Evolutionary conservation across 257 asterid genomes (phyloP).

Genomic region (Mitragyna speciosa): DNA sequence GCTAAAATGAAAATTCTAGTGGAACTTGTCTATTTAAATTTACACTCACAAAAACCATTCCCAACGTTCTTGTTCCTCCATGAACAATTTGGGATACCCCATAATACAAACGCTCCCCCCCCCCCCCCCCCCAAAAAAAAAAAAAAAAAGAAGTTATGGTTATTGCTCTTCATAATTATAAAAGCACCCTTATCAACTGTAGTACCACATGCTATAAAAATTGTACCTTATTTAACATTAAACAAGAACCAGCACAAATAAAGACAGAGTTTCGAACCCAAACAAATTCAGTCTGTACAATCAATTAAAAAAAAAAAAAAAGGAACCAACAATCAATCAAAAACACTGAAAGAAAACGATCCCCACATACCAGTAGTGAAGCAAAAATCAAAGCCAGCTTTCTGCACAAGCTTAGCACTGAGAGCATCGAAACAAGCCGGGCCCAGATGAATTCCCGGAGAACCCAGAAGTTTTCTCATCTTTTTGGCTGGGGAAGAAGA

Average conservation of each 20-base stretch:
- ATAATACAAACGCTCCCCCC: too few species aligned
- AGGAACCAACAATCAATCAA: not conserved
- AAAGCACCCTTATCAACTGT: not conserved
- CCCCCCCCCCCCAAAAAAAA: too few species aligned
- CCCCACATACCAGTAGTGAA: constrained; percentile 69
- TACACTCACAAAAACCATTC: too few species aligned
- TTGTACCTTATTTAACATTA: not conserved
- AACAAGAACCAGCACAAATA: not conserved
- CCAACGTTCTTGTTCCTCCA: too few species aligned
- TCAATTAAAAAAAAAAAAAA: not conserved
- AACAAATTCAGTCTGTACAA: not conserved
- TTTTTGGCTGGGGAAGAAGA: constrained; percentile 42
- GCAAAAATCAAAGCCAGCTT: constrained; percentile 87
- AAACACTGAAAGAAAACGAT: not conserved
- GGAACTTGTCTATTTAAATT: too few species aligned
- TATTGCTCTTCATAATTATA: too few species aligned
- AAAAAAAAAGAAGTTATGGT: too few species aligned
- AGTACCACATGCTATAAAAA: not conserved
- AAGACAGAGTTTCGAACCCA: not conserved
- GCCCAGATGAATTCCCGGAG: constrained; percentile 81
- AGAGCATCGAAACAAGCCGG: constrained; percentile 94
- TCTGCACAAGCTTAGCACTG: constrained; percentile 86
- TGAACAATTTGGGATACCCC: too few species aligned
- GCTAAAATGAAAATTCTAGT: too few species aligned
- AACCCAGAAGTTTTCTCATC: constrained; percentile 57